A percentile compares a stretch with the other conserved stretches of the same genome.
These are phyloP conservation scores for Naegleria fowleri DNA, from an alignment of 208 protist species.

Conservation along the genomic window DNA sequence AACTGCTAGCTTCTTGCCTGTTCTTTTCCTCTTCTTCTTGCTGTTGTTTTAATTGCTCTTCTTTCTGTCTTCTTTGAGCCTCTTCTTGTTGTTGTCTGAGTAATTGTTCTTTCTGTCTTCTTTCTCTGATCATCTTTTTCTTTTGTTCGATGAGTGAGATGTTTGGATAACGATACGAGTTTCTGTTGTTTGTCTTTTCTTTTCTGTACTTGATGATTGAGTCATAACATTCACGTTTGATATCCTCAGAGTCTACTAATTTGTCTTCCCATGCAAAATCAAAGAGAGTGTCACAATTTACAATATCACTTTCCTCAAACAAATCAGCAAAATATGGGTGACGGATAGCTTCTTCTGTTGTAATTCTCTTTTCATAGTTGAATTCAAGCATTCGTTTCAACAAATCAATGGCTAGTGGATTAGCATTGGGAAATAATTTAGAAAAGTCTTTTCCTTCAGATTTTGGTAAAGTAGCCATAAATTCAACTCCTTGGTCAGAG, in stretches of 20 bases:
- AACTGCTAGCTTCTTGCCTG: neutral
- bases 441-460: slow-evolving; percentile 48
- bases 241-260: neutral
- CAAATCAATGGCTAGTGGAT: slow-evolving; percentile 57
- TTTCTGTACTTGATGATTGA: neutral
- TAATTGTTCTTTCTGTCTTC: slow-evolving; percentile 13
- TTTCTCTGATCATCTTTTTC: slow-evolving; percentile 14
- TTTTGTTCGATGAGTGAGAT: neutral
- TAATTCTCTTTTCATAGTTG: slow-evolving; percentile 38
- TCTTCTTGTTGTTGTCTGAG: neutral
- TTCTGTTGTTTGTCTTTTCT: neutral
- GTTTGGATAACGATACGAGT: neutral
- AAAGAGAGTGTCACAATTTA: neutral
- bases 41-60: neutral
- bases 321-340: slow-evolving; percentile 40
- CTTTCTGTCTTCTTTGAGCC: neutral
- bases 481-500: neutral
- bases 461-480: slow-evolving; percentile 26
- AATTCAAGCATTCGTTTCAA: slow-evolving; percentile 42
- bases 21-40: neutral
- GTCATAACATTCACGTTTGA: neutral
- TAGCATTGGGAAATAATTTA: slow-evolving; percentile 78
- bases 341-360: slow-evolving; percentile 36
- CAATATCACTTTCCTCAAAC: slow-evolving; percentile 1
- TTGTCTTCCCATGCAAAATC: slow-evolving; percentile 19